Evolutionary conservation across 106 monocot genomes (phyloP).

Genomic region (Acanthochlamys bracteata): DNA sequence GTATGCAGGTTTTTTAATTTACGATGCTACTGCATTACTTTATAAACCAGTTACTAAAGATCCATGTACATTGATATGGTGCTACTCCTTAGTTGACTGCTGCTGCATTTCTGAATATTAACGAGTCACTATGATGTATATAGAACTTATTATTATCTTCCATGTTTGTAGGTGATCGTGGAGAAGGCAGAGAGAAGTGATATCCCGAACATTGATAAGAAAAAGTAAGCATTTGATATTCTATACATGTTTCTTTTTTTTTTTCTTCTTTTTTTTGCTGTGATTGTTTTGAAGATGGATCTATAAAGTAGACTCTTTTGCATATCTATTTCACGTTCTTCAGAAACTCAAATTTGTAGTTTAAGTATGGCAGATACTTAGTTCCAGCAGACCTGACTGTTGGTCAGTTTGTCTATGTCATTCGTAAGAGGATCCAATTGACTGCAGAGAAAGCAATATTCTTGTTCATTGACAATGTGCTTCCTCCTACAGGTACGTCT

Average conservation of each 20-base stretch:
- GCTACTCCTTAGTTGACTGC: too few species aligned
- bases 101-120: not conserved
- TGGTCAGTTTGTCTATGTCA: constrained; percentile 30
- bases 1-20: not conserved
- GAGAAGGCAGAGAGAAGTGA: constrained; percentile 37
- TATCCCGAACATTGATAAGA: constrained; percentile 31
- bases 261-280: too few species aligned
- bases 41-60: not conserved
- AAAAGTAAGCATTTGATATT: constrained; percentile 16
- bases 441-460: constrained; percentile 35
- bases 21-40: not conserved
- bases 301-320: not conserved
- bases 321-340: not conserved
- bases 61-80: not conserved
- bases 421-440: constrained; percentile 29
- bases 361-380: constrained; percentile 17
- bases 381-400: constrained; percentile 33
- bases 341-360: not conserved
- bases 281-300: not conserved
- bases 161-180: constrained; percentile 18
- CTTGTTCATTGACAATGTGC: constrained; percentile 34
- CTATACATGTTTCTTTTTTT: not conserved
- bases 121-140: not conserved
- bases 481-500: constrained; percentile 24
- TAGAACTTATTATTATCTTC: not conserved